Base-by-base conservation (phyloP, 441 rosid genomes). In the Manihot esculenta region DNA sequence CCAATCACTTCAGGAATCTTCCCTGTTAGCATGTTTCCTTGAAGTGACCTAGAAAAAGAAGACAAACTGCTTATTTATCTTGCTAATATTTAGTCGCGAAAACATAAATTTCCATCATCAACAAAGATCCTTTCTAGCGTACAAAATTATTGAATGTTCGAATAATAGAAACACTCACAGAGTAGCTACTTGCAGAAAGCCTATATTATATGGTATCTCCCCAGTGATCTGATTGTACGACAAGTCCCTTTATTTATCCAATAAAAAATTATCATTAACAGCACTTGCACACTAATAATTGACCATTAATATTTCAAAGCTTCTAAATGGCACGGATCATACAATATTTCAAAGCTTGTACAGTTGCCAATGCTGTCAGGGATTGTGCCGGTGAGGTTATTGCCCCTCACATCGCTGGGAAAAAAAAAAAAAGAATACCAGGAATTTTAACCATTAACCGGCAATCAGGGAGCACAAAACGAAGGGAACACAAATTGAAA, bases 121-220 rank as follows among this genome's bases (percentile, higher is more conserved):
- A 57, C 0, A 1, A 6, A 15, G 1, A 44, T n/a, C 15, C 12
- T 11, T 14, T 50, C 12, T 11, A 47, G 20, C 33, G 14, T 11
- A 6, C 21, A 60, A 10, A 54, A 41, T 15, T 2, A 2, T 5
- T 6, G 26, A 23, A 9, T 7, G 7, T 7, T 5, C 10, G 9
- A 21, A 9, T 3, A 27, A 20, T 3, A 13, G 20, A 23, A 69
- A 20, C 48, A 49, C 97, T 84, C 74, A 95, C 99, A 95, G 75
- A 9, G 99, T 95, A 44, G 99, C 99, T 5, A 94, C 97, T 86
- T 94, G 99, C n/a, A 95, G 80, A 78, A 95, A 95, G 17, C 98
- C 99, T 27, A 93, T 81, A 35, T 91, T 95, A 78, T 87, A 95
- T 2, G 99, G 99, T 68, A 95, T 88, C 74, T 83, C 92, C 65